Evolutionary conservation across 169 alveolate species (phyloP).

Genomic region (Besnoitia besnoiti): DNA sequence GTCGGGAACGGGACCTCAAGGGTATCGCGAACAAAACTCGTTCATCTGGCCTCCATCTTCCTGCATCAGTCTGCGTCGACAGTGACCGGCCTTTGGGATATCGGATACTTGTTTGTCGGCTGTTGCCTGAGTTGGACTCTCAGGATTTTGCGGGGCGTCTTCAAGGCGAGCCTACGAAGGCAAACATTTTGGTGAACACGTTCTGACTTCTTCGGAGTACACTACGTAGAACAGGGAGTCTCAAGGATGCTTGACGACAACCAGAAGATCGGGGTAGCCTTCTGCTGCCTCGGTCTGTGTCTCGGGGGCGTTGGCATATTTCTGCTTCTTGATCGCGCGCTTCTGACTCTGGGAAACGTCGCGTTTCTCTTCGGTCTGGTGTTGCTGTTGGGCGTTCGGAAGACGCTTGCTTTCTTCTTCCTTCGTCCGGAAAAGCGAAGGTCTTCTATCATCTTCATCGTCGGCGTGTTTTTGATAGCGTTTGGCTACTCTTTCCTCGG

Average conservation of each 20-base stretch:
- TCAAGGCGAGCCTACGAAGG: too few relatives aligned
- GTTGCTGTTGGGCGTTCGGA: conserved; percentile 68
- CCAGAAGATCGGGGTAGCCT: conserved; percentile 74
- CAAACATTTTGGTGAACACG: neutral
- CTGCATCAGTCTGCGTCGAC: too few relatives aligned
- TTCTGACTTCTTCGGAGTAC: neutral
- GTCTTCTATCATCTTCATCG: conserved; percentile 63
- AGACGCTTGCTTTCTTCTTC: conserved; percentile 64
- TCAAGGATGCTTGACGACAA: conserved; percentile 63
- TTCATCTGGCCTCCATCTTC: too few relatives aligned
- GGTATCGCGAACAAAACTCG: too few relatives aligned
- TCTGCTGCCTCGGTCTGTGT: conserved; percentile 70
- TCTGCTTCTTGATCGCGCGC: conserved; percentile 69
- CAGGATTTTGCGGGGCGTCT: neutral
- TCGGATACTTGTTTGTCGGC: too few relatives aligned
- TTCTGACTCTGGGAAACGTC: conserved; percentile 70
- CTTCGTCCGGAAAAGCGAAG: conserved; percentile 67
- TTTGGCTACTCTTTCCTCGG: conserved; percentile 70
- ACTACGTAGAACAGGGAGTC: neutral
- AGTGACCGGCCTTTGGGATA: too few relatives aligned
- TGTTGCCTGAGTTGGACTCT: neutral
- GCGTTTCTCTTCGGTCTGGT: conserved; percentile 69
- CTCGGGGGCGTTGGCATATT: conserved; percentile 66
- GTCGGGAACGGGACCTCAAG: too few relatives aligned
- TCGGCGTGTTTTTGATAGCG: conserved; percentile 64